A percentile compares a stretch with the other conserved stretches of the same genome.
Conservation (phyloP, 441 rosid genomes). For the Kokia cookei region DNA sequence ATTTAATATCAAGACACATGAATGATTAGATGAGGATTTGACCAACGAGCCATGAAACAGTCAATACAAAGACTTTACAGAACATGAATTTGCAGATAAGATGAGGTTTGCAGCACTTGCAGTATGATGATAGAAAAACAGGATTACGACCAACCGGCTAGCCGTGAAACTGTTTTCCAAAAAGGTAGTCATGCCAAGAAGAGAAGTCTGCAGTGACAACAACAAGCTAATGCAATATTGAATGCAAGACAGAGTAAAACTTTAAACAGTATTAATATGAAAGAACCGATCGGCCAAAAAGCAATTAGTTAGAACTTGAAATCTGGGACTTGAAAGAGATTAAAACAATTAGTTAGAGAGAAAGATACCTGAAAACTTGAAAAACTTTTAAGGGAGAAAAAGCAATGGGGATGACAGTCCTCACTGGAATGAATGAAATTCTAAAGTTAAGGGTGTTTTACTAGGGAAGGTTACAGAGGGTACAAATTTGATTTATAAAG, state of each 20-base stretch:
- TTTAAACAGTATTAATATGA: not conserved
- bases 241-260: not conserved
- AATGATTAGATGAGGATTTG: not conserved
- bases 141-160: not conserved
- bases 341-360: not conserved
- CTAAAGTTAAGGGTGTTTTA: not conserved
- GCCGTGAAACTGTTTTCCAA: not conserved
- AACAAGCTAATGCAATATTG: not conserved
- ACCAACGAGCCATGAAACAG: not conserved
- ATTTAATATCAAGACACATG: not conserved
- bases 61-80: not conserved
- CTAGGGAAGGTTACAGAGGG: not conserved
- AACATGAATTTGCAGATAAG: not conserved
- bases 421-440: not conserved
- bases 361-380: not conserved
- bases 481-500: not conserved
- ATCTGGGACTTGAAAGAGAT: not conserved
- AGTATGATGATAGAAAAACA: not conserved
- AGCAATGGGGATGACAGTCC: not conserved
- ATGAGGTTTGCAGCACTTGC: not conserved
- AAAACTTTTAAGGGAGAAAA: not conserved
- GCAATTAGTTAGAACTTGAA: too few species aligned
- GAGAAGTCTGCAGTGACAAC: not conserved
- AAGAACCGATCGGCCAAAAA: not conserved
- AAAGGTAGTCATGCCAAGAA: not conserved